A percentile compares a stretch with the other conserved stretches of the same genome.
These are phyloP conservation scores for Kwoniella newhampshirensis DNA, from an alignment of 768 basidiomycete genomes.

Conservation along the genomic window DNA sequence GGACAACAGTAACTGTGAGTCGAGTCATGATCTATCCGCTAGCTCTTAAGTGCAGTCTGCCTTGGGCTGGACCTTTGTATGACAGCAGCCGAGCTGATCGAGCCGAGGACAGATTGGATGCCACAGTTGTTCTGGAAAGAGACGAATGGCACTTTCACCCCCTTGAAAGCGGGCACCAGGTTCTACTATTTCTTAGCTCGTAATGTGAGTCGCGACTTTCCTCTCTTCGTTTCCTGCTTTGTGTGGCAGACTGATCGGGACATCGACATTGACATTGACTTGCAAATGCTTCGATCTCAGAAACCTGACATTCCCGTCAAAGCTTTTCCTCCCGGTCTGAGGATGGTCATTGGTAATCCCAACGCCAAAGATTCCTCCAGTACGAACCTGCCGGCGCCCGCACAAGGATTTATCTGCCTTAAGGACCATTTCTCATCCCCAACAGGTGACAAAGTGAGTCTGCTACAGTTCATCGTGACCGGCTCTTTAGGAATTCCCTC, in stretches of 20 bases:
- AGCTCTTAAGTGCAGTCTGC: neutral
- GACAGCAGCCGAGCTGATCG: neutral
- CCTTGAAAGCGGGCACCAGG: constrained; percentile 17
- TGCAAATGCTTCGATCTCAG: neutral
- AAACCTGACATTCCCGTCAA: constrained; percentile 17
- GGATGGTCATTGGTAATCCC: constrained; percentile 20
- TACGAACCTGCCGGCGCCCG: constrained; percentile 4
- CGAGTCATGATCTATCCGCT: no score
- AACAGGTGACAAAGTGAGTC: constrained; percentile 37
- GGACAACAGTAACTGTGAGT: constrained; percentile 36
- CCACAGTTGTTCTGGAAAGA: constrained; percentile 30
- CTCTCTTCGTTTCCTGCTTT: no score
- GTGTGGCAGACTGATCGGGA: neutral
- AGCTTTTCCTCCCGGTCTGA: constrained; percentile 36
- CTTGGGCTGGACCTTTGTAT: neutral
- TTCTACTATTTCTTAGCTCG: constrained; percentile 49
- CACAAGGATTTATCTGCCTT: constrained; percentile 22
- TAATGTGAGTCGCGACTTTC: constrained; percentile 22
- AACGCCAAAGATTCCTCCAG: constrained; percentile 9
- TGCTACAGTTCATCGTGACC: constrained; percentile 17
- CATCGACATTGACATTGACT: neutral
- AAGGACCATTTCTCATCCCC: constrained; percentile 19
- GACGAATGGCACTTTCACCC: constrained; percentile 17
- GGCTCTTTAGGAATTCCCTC: neutral
- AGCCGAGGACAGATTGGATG: constrained; percentile 15